Conservation (phyloP, 1,284 basidiomycete species). For the Rhodotorula mucilaginosa region DNA sequence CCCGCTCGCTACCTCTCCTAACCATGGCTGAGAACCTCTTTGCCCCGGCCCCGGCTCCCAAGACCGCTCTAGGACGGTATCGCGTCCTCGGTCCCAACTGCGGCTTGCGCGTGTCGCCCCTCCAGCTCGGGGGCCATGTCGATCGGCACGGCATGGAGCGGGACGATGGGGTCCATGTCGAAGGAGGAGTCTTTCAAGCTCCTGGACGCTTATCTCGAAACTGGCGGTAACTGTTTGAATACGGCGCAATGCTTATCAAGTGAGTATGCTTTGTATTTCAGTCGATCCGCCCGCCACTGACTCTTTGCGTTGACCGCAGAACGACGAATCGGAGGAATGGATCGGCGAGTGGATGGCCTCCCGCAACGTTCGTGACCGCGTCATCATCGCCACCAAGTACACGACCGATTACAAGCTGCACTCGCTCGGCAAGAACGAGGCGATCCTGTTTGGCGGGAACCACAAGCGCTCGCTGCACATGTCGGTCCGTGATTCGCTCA, state of each 20-base stretch:
- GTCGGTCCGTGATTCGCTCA: constrained; percentile 53
- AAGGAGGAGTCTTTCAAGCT: constrained; percentile 56
- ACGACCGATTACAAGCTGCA: constrained; percentile 40
- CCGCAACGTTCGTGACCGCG: constrained; percentile 57
- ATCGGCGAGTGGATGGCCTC: constrained; percentile 61
- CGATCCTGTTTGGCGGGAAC: constrained; percentile 55
- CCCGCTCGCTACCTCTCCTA: no score
- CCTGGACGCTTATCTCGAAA: constrained; percentile 53
- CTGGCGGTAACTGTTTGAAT: constrained; percentile 49
- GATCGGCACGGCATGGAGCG: constrained; percentile 1
- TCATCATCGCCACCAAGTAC: constrained; percentile 57
- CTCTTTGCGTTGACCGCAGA: constrained; percentile 39
- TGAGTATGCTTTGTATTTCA: background rate
- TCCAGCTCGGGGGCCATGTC: constrained; percentile 50
- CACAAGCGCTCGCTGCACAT: constrained; percentile 53
- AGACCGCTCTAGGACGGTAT: constrained; percentile 50
- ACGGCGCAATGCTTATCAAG: constrained; percentile 31
- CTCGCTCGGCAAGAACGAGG: constrained; percentile 44
- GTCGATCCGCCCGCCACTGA: no score
- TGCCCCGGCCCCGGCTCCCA: constrained; percentile 26
- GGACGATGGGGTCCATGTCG: constrained; percentile 51
- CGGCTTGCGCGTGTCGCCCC: constrained; percentile 55
- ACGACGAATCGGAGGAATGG: constrained; percentile 57
- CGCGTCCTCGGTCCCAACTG: constrained; percentile 54
- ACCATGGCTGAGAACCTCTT: constrained; percentile 10